These are phyloP conservation scores for Orychophragmus violaceus DNA, from an alignment of 345 rosid genomes.

Conservation along the genomic window DNA sequence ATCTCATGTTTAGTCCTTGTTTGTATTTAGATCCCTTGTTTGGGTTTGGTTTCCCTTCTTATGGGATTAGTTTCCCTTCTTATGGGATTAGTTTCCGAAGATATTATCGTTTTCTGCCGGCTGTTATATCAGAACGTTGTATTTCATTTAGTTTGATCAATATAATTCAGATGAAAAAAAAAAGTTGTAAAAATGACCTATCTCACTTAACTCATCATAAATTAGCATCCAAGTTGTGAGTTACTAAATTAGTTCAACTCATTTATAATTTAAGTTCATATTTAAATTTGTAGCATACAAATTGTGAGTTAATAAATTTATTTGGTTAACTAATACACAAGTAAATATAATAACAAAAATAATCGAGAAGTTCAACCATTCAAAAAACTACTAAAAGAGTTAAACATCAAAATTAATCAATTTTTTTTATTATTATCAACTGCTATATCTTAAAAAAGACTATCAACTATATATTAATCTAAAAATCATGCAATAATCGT, in stretches of 20 bases:
- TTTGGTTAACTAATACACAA: not conserved
- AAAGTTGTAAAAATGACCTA: not conserved
- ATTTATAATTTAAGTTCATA: not conserved
- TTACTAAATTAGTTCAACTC: not conserved
- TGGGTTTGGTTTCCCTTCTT: too few species aligned
- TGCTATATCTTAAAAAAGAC: not conserved
- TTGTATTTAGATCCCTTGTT: too few species aligned
- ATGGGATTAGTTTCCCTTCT: too few species aligned
- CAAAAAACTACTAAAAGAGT: not conserved
- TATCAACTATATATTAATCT: not conserved
- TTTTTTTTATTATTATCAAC: too few species aligned
- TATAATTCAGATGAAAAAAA: too few species aligned
- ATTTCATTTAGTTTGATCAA: too few species aligned
- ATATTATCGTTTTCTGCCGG: too few species aligned
- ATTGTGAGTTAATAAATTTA: not conserved
- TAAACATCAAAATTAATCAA: not conserved
- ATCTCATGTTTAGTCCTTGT: too few species aligned
- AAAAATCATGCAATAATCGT: not conserved
- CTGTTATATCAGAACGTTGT: too few species aligned
- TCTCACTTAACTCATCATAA: not conserved
- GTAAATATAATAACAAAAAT: not conserved
- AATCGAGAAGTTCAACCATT: not conserved
- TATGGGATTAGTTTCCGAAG: too few species aligned
- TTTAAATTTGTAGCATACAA: not conserved
- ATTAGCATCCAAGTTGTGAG: too few species aligned